Base-by-base conservation (phyloP, 1,284 basidiomycete species). In the Phellinidium pouzarii region DNA sequence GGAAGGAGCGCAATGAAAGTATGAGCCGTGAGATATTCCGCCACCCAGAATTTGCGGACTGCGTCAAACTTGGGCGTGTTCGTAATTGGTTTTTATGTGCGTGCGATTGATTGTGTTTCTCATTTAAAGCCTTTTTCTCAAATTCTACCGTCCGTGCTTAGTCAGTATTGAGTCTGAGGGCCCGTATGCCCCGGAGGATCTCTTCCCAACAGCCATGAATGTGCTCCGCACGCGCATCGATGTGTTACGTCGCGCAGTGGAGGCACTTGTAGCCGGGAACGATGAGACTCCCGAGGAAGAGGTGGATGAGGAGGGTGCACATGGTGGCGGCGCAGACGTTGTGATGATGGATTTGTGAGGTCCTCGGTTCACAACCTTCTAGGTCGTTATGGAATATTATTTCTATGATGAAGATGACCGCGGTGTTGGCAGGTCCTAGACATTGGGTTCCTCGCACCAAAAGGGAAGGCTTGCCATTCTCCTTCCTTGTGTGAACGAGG, bases 21-120 rank as follows among this genome's bases (percentile, higher is more conserved):
- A 91, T 99, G 62, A 92, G 86, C 60, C 77, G 96, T 44, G 95
- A 99, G 67, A 94, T 95, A 1, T 75, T 98, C 44, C 78, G 95
- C 54, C 89, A 98, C 68, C 81, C 87, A 1, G 94, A 99, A 66
- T 97, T 99, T 61, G 79, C 85, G 48, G 92, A 83, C 47, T 82
- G 78, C 55, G 91, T 96, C 12, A 79, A 91, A 65, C 76, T 99
- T 42, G 83, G 85, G 45, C 77, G 96, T 8, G 84, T 97, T 48
- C 75, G 94, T 50, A 94, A 99, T 72, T 90, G 89, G 71, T 99
- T 98, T 68, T 78, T 99, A 56, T 98, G 94, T 94, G 60, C 58
- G 80, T 74, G 14, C 12, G 19, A 31, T 26, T 9, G n/a, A n/a
- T n/a, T n/a, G n/a, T n/a, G n/a, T n/a, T n/a, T n/a, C n/a, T n/a